These are phyloP conservation scores for Nakazawaea molendinolei DNA, from an alignment of 805 yeast species.

Conservation along the genomic window DNA sequence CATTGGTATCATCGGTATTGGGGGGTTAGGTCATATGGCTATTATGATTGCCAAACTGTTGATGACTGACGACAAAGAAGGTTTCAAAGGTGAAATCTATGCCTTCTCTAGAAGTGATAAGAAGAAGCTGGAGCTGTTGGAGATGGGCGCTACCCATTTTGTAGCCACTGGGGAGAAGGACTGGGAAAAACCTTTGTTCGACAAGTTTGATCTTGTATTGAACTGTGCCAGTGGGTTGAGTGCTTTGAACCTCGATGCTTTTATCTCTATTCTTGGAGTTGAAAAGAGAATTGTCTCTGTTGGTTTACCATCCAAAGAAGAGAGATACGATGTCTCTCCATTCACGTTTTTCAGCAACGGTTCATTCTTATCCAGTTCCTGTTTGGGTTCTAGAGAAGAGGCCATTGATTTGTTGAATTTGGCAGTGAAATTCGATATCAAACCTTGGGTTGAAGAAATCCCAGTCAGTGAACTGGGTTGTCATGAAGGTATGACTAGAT, in stretches of 20 bases:
- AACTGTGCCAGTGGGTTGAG: constrained; percentile 35
- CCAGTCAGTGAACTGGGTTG: constrained; percentile 39
- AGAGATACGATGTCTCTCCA: constrained; percentile 39
- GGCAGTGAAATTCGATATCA: constrained; percentile 37
- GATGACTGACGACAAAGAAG: constrained; percentile 28
- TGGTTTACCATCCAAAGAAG: constrained; percentile 37
- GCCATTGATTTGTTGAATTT: constrained; percentile 38
- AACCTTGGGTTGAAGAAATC: constrained; percentile 45
- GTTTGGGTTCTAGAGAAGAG: constrained; percentile 42
- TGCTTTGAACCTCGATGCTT: constrained; percentile 29
- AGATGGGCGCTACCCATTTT: constrained; percentile 35
- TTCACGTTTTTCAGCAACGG: constrained; percentile 43
- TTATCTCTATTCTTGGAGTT: constrained; percentile 26
- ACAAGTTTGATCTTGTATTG: constrained; percentile 33
- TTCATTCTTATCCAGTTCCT: constrained; percentile 36
- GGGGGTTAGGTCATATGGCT: constrained; percentile 43
- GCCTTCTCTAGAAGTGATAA: constrained; percentile 35
- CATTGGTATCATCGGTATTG: constrained; percentile 38
- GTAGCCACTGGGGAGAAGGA: constrained; percentile 40
- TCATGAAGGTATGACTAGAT: constrained; percentile 36
- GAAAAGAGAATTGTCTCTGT: constrained; percentile 39
- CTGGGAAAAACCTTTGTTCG: constrained; percentile 29
- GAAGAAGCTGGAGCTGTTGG: constrained; percentile 32
- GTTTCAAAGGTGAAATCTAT: constrained; percentile 19
- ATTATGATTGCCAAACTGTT: constrained; percentile 36